phyloP scores from a whole-genome alignment of 2,329 filamentous ascomycete genomes.

The Tympanopsis confertula region DNA sequence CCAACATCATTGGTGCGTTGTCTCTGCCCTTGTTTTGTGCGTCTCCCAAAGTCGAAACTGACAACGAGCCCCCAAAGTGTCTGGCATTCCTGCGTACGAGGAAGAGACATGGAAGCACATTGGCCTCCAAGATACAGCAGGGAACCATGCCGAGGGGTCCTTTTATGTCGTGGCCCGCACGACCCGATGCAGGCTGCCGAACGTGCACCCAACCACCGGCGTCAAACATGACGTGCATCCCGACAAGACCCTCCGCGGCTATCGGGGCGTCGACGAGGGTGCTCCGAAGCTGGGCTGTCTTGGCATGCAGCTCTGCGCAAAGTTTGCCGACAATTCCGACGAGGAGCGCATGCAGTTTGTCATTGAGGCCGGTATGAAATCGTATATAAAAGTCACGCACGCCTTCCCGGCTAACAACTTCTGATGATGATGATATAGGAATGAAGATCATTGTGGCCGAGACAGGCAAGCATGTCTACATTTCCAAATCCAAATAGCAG shows the following conservation, averaged over 20 bases:
- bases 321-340: constrained; percentile 19
- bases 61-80: constrained; percentile 27
- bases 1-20: constrained; percentile 55
- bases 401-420: no score
- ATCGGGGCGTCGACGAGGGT: constrained; percentile 48
- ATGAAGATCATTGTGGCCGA: not conserved
- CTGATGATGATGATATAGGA: no score
- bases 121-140: constrained; percentile 34
- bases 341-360: constrained; percentile 9
- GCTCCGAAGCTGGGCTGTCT: constrained; percentile 43
- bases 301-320: constrained; percentile 42
- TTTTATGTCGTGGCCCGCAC: constrained; percentile 40
- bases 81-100: constrained; percentile 49
- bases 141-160: constrained; percentile 26
- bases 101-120: constrained; percentile 62
- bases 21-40: not conserved
- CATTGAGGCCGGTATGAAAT: constrained; percentile 7
- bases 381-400: no score
- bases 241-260: constrained; percentile 42
- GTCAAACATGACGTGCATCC: constrained; percentile 41
- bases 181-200: constrained; percentile 54
- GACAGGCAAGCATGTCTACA: constrained; percentile 7
- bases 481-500: constrained; percentile 6
- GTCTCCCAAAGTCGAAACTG: constrained; percentile 4
- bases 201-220: constrained; percentile 54